These are phyloP conservation scores for Ascochyta koolunga DNA, from an alignment of 2,329 filamentous ascomycete species.

Conservation along the genomic window DNA sequence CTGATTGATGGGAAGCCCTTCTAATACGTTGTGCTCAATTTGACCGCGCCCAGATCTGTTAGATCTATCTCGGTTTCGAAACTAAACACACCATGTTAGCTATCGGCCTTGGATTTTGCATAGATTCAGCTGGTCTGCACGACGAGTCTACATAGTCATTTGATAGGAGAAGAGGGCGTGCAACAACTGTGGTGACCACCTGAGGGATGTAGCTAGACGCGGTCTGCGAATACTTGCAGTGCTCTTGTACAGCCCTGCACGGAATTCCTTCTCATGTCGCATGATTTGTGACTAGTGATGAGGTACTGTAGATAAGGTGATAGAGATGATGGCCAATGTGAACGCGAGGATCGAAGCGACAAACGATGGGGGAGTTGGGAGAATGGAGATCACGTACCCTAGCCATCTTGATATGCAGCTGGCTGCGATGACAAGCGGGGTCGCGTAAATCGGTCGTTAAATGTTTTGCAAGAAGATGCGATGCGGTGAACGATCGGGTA, in stretches of 20 bases:
- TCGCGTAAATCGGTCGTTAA: constrained; percentile 20
- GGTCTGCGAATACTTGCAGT: not conserved
- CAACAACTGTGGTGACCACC: not conserved
- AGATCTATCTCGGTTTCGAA: constrained; percentile 62
- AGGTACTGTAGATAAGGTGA: not conserved
- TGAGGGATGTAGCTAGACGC: not conserved
- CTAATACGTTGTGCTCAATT: constrained; percentile 69
- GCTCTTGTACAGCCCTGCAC: not conserved
- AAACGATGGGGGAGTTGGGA: not conserved
- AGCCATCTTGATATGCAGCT: constrained; percentile 35
- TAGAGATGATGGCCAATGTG: not conserved
- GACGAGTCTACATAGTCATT: not conserved
- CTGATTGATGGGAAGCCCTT: constrained; percentile 86
- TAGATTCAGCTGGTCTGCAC: not conserved
- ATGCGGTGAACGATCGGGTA: constrained; percentile 35
- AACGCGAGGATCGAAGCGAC: not conserved
- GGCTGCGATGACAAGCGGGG: constrained; percentile 23
- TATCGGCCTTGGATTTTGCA: not conserved
- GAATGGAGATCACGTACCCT: constrained; percentile 37
- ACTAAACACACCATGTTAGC: constrained; percentile 50
- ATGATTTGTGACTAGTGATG: not conserved
- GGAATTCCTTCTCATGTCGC: not conserved
- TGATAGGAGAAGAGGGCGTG: not conserved
- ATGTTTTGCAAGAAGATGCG: constrained; percentile 28
- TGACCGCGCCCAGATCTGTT: constrained; percentile 63